Base-by-base conservation (phyloP, 2,329 filamentous ascomycete species). In the Botryotinia narcissicola region DNA sequence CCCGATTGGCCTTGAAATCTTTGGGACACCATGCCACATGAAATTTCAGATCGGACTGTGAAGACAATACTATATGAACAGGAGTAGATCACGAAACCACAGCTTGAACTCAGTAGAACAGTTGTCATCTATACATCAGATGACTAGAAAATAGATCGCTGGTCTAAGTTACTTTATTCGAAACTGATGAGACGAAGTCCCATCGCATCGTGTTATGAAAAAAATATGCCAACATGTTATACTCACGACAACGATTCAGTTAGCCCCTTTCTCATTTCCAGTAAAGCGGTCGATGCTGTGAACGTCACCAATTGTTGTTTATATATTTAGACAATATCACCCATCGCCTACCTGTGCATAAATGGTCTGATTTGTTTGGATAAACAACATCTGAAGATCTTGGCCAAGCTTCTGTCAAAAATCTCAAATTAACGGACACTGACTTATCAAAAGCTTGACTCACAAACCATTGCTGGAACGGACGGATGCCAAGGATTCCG, bases 351-450 rank as follows among this genome's bases (percentile, higher is more conserved):
- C 16, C 48, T 42, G 25, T 42, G 66, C 66, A 67, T 66, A 37
- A 67, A 44, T 37, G 70, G 61, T 42, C 44, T 57, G 42, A 40
- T 42, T n/a, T 42, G 9, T 57, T 35, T 48, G 18, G 32, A 63
- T 46, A n/a, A 42, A 48, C 44, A 46, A 32, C 32, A 64, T 37
- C 8, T 32, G 60, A n/a, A 48, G 16, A 64, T 66, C 16, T 22
- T 72, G 9, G 70, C 70, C 37, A 67, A 67, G 48, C 46, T 59
- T 54, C 70, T 67, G 70, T 57, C 70, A 72, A 72, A 71, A 40
- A 32, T 20, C 40, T 32, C 25, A 37, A 48, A 71, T 29, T 40
- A 44, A 64, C n/a, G 29, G 42, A 64, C 37, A 72, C 29, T 29
- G 60, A 46, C 46, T 59, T 59, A n/a, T 29, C 46, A n/a, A 59